Percentiles rank a stretch among this genome's conserved stretches.
These are phyloP conservation scores for Penicillium paxilli DNA, from an alignment of 495 filamentous ascomycete genomes.

Conservation along the genomic window DNA sequence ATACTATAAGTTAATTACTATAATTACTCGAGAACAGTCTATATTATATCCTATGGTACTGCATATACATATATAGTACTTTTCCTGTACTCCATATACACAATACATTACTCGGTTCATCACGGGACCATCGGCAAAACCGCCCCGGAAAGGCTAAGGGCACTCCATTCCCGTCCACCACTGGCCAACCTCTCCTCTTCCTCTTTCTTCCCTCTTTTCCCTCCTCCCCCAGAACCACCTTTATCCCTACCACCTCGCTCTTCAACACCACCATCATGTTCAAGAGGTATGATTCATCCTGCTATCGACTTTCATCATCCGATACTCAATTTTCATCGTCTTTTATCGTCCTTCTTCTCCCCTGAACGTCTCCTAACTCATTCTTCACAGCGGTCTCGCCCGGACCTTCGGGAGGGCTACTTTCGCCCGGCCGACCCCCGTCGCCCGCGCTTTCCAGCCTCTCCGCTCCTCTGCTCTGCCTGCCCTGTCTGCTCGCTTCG, in stretches of 20 bases:
- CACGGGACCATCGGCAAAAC: constrained; percentile 54
- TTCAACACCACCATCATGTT: constrained; percentile 71
- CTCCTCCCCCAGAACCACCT: constrained; percentile 32
- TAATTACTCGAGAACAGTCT: too few relatives aligned
- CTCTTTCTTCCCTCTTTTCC: constrained; percentile 41
- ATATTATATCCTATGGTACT: too few relatives aligned
- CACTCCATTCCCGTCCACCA: constrained; percentile 43
- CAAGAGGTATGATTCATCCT: constrained; percentile 73
- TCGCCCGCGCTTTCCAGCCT: constrained; percentile 67
- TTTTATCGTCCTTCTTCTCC: neutral
- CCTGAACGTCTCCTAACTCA: constrained; percentile 39
- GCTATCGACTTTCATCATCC: constrained; percentile 40
- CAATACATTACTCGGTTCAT: constrained; percentile 40
- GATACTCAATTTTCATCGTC: neutral
- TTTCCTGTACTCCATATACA: neutral
- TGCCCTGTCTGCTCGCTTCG: constrained; percentile 66
- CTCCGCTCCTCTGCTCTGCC: constrained; percentile 57
- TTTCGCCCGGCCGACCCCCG: constrained; percentile 68
- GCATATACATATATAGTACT: too few relatives aligned
- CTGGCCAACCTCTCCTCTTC: constrained; percentile 43
- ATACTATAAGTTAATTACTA: too few relatives aligned
- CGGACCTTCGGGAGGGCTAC: constrained; percentile 74
- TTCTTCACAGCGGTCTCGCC: constrained; percentile 69
- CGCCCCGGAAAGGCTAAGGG: constrained; percentile 49
- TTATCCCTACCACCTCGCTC: constrained; percentile 45